These are phyloP conservation scores for Yamadazyma dendronema DNA, from an alignment of 1,139 yeast genomes.

Conservation along the genomic window DNA sequence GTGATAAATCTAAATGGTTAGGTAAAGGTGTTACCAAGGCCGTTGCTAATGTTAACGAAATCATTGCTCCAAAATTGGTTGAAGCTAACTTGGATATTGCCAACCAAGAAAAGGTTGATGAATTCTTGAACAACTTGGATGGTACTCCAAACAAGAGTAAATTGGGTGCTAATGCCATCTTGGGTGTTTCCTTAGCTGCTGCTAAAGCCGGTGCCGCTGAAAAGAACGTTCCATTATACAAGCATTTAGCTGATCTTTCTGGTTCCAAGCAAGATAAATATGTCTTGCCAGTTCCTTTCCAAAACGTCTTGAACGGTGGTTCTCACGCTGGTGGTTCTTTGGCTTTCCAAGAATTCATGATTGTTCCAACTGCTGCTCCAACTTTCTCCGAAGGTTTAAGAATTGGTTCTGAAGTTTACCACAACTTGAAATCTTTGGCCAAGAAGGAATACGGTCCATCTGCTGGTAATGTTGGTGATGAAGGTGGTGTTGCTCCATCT, in stretches of 20 bases:
- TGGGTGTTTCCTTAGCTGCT: slow-evolving; percentile 91
- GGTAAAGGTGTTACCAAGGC: slow-evolving; percentile 96
- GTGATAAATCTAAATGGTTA: slow-evolving; percentile 88
- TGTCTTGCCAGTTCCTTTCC: slow-evolving; percentile 94
- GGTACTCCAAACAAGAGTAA: slow-evolving; percentile 94
- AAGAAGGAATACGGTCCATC: slow-evolving; percentile 92
- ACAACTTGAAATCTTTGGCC: slow-evolving; percentile 84
- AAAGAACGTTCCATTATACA: slow-evolving; percentile 82
- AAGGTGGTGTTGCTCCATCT: slow-evolving; percentile 99
- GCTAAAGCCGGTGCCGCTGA: slow-evolving; percentile 96
- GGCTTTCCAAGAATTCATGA: slow-evolving; percentile 98
- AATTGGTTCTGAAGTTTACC: slow-evolving; percentile 96
- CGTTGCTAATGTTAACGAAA: slow-evolving; percentile 83
- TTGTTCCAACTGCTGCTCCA: slow-evolving; percentile 87
- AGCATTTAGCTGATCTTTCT: slow-evolving; percentile 75
- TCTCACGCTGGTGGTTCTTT: slow-evolving; percentile 99
- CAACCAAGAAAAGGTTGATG: slow-evolving; percentile 78
- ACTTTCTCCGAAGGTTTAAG: slow-evolving; percentile 91
- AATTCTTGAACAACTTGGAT: slow-evolving; percentile 73
- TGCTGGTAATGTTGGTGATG: slow-evolving; percentile 99
- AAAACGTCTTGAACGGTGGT: slow-evolving; percentile 98
- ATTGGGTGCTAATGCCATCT: slow-evolving; percentile 94
- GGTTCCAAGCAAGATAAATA: slow-evolving; percentile 58
- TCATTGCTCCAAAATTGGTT: slow-evolving; percentile 85
- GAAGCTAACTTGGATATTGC: slow-evolving; percentile 70